Evolutionary conservation across 345 rosid species (phyloP).

Genomic region (Populus davidiana): DNA sequence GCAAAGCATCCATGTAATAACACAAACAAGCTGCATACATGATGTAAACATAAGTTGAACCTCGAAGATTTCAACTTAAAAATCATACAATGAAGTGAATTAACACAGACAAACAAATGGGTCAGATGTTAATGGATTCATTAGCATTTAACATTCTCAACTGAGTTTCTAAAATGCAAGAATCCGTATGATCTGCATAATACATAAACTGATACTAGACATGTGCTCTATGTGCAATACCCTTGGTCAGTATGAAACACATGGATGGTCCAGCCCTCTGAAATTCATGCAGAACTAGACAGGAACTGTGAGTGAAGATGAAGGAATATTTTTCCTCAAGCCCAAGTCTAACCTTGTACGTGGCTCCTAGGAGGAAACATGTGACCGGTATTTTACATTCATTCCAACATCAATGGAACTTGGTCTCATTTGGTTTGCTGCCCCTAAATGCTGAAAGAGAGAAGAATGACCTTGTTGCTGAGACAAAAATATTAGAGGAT

Average conservation of each 20-base stretch:
- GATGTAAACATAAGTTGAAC: not conserved
- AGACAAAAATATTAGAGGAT: constrained; percentile 11
- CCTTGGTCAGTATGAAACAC: not conserved
- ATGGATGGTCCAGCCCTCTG: not conserved
- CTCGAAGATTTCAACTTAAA: not conserved
- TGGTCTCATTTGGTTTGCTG: constrained; percentile 52
- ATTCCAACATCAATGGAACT: constrained; percentile 30
- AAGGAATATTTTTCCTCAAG: not conserved
- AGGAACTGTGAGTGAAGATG: not conserved
- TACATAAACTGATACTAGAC: not conserved
- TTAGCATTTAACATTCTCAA: not conserved
- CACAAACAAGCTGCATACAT: not conserved
- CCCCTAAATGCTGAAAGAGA: constrained; percentile 69
- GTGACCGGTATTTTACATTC: not conserved
- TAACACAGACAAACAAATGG: not conserved
- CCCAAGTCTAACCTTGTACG: not conserved
- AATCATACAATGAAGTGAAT: not conserved
- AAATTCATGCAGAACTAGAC: not conserved
- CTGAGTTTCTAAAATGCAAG: not conserved
- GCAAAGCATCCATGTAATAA: not conserved
- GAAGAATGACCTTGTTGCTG: constrained; percentile 70
- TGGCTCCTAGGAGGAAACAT: not conserved
- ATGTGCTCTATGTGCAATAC: not conserved
- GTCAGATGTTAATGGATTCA: not conserved
- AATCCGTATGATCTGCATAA: not conserved